A percentile compares a stretch with the other conserved stretches of the same genome.
These are phyloP conservation scores for Delonix regia DNA, from an alignment of 306 rosid genomes.

Conservation along the genomic window DNA sequence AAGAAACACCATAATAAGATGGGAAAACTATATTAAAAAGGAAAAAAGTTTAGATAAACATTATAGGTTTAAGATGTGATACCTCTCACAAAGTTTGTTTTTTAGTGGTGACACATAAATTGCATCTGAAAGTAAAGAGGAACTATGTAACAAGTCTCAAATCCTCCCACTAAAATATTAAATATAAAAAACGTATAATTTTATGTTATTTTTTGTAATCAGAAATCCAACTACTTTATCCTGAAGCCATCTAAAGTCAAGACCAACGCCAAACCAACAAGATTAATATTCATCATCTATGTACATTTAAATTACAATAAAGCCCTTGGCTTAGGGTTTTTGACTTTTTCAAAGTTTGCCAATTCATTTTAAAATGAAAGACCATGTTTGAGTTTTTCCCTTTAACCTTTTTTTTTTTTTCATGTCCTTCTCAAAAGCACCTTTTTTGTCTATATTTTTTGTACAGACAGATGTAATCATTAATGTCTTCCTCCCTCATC, in stretches of 20 bases:
- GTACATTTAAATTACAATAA: background rate
- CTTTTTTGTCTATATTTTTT: background rate
- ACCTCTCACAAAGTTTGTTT: too few relatives aligned
- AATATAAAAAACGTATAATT: background rate
- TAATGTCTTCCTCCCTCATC: too few relatives aligned
- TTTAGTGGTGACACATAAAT: background rate
- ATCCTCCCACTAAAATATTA: background rate
- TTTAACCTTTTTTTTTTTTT: background rate
- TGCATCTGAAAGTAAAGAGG: background rate
- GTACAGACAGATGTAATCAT: too few relatives aligned
- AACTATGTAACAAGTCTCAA: background rate
- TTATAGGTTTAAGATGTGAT: background rate
- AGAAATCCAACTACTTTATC: background rate
- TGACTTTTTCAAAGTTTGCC: constrained; percentile 16
- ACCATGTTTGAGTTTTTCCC: background rate
- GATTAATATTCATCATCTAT: background rate
- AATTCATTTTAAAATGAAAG: background rate
- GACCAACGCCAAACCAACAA: constrained; percentile 15
- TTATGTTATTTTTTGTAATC: background rate
- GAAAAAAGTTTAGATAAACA: background rate
- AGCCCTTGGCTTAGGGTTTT: background rate
- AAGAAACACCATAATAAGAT: background rate
- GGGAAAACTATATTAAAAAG: background rate
- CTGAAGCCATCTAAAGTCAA: constrained; percentile 12
- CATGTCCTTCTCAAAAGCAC: background rate